phyloP scores from a whole-genome alignment of 2,329 filamentous ascomycete species.

The Ophiostoma angusticollis region DNA sequence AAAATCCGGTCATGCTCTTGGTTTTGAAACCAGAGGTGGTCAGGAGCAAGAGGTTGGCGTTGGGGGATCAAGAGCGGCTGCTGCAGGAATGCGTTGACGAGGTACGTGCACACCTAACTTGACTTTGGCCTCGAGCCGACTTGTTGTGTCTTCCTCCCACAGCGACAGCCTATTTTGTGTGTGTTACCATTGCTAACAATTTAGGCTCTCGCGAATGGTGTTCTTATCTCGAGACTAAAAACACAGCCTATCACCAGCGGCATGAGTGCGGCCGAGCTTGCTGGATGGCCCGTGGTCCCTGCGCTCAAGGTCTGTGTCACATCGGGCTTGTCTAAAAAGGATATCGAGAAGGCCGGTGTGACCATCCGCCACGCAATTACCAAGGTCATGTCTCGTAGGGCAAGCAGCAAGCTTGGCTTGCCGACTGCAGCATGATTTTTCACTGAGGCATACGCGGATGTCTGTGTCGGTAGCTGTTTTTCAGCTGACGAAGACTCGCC shows the following conservation, averaged over 20 bases:
- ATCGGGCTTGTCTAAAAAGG: slow-evolving; percentile 77
- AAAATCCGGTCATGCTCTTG: slow-evolving; percentile 81
- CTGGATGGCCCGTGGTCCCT: slow-evolving; percentile 57
- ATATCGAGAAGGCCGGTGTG: slow-evolving; percentile 85
- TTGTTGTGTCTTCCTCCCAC: too few relatives aligned
- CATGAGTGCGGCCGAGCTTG: slow-evolving; percentile 54
- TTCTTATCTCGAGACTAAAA: slow-evolving; percentile 81
- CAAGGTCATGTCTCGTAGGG: slow-evolving; percentile 65
- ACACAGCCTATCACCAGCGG: slow-evolving; percentile 53
- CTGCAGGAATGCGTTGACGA: slow-evolving; percentile 93
- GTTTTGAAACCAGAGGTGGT: slow-evolving; percentile 75
- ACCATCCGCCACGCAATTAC: slow-evolving; percentile 86
- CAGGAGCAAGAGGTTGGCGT: slow-evolving; percentile 50
- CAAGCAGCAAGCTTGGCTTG: slow-evolving; percentile 17
- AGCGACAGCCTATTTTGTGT: background rate
- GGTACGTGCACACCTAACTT: slow-evolving; percentile 38
- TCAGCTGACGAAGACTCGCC: too few relatives aligned
- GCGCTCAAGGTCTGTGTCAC: slow-evolving; percentile 88
- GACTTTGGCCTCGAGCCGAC: background rate
- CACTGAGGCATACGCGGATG: too few relatives aligned
- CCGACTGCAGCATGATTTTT: slow-evolving; percentile 11
- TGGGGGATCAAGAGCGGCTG: slow-evolving; percentile 70
- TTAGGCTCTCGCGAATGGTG: slow-evolving; percentile 71
- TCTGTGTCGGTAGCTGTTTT: too few relatives aligned
- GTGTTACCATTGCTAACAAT: slow-evolving; percentile 3